A percentile compares a stretch with the other conserved stretches of the same genome.
Evolutionary conservation across 2,329 filamentous ascomycete genomes (phyloP).

Genomic region (Ophiosphaerella narmari): DNA sequence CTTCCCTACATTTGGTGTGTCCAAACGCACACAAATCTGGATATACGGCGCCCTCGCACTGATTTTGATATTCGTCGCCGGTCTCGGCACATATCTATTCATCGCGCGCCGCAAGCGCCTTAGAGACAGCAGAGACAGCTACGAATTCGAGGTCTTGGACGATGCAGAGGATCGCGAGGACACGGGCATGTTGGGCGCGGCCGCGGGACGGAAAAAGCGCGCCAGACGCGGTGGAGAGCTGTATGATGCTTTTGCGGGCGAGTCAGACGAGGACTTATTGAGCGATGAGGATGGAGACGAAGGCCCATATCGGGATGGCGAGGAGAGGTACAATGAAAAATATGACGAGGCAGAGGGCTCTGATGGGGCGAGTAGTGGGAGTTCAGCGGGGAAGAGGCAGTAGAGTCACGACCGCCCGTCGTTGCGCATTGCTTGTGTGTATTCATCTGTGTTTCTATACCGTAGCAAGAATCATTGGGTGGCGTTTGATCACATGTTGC

Average conservation of each 20-base stretch:
- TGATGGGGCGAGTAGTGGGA: constrained; percentile 31
- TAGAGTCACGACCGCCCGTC: constrained; percentile 8
- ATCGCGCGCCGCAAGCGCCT: constrained; percentile 77
- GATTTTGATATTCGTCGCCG: constrained; percentile 81
- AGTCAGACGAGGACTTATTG: constrained; percentile 75
- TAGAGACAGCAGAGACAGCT: constrained; percentile 77
- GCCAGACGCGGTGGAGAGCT: constrained; percentile 78
- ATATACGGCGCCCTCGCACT: constrained; percentile 87
- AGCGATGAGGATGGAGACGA: constrained; percentile 49
- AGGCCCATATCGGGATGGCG: constrained; percentile 41
- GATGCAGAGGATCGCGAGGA: constrained; percentile 70
- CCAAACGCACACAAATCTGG: constrained; percentile 87
- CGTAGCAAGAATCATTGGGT: constrained; percentile 15
- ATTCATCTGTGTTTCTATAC: neutral
- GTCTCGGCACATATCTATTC: constrained; percentile 80
- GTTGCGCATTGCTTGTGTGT: constrained; percentile 1
- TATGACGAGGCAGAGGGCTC: constrained; percentile 21
- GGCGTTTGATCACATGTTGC: constrained; percentile 14
- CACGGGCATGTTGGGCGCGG: constrained; percentile 51
- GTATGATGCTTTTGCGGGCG: constrained; percentile 96
- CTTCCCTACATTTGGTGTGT: constrained; percentile 88
- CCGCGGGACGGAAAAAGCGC: constrained; percentile 49
- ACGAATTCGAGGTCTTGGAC: constrained; percentile 92
- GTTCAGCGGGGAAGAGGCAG: constrained; percentile 33
- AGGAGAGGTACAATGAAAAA: constrained; percentile 42